Evolutionary conservation across 768 basidiomycete species (phyloP).

Genomic region (Kockovaella imperatae): DNA sequence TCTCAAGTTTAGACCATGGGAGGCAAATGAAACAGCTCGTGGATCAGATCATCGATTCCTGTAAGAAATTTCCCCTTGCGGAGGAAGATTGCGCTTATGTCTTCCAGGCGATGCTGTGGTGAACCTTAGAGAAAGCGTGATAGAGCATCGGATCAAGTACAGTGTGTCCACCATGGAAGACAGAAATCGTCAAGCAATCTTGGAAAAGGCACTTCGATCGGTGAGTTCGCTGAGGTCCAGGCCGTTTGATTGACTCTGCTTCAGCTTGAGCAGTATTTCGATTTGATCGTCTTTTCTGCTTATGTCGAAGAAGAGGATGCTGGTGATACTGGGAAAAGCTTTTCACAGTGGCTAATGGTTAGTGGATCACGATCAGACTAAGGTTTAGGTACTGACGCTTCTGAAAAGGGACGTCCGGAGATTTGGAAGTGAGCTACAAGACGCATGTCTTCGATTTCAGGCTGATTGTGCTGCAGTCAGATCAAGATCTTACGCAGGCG

Average conservation of each 20-base stretch:
- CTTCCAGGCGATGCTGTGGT: slow-evolving; percentile 75
- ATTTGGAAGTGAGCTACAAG: slow-evolving; percentile 71
- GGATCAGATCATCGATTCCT: slow-evolving; percentile 78
- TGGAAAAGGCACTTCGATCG: slow-evolving; percentile 32
- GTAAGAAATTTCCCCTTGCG: slow-evolving; percentile 48
- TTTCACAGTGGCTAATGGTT: slow-evolving; percentile 82
- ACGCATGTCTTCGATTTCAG: background rate
- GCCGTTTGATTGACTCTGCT: background rate
- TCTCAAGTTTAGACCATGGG: slow-evolving; percentile 88
- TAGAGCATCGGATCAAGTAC: slow-evolving; percentile 74
- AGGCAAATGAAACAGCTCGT: slow-evolving; percentile 77
- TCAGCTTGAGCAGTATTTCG: slow-evolving; percentile 55
- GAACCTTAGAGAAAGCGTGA: slow-evolving; percentile 82
- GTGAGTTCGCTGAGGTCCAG: slow-evolving; percentile 10
- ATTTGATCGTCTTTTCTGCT: slow-evolving; percentile 85
- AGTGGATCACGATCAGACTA: slow-evolving; percentile 9
- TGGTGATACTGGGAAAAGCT: slow-evolving; percentile 55
- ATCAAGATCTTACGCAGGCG: slow-evolving; percentile 75
- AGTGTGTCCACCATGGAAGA: slow-evolving; percentile 70
- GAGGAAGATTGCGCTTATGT: no score
- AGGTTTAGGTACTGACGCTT: background rate
- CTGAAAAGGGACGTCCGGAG: slow-evolving; percentile 62
- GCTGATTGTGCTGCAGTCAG: slow-evolving; percentile 53
- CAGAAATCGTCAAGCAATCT: slow-evolving; percentile 46
- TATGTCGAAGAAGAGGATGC: slow-evolving; percentile 62